Conservation (phyloP, 148 eudicot species). For the Mesembryanthemum crystallinum region DNA sequence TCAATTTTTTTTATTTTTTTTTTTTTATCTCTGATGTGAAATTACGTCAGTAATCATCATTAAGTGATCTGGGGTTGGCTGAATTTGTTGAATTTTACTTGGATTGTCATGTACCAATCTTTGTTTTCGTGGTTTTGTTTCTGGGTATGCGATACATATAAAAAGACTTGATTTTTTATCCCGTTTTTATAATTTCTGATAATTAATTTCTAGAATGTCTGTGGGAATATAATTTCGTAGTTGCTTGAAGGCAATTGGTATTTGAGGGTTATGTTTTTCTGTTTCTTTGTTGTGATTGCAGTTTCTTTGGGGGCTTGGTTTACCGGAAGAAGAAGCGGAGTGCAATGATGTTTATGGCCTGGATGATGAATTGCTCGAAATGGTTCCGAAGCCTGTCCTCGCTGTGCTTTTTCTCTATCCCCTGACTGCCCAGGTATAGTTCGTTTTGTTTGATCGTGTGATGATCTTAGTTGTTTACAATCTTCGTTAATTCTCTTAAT, state of each 20-base stretch:
- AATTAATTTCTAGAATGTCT: background rate
- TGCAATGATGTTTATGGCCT: conserved; percentile 93
- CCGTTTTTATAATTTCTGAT: background rate
- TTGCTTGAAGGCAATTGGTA: background rate
- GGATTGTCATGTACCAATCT: background rate
- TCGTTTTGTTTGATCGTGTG: background rate
- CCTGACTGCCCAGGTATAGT: conserved; percentile 56
- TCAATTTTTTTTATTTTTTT: too few species aligned
- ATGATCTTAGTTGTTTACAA: background rate
- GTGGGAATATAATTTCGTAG: background rate
- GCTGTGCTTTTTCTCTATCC: conserved; percentile 88
- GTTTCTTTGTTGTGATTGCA: conserved; percentile 35
- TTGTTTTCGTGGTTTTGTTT: background rate
- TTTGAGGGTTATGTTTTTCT: background rate
- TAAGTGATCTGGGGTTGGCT: conserved; percentile 10
- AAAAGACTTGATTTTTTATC: too few species aligned
- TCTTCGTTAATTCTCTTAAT: background rate
- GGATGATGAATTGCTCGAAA: conserved; percentile 78
- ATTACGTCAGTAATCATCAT: background rate
- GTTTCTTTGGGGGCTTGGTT: conserved; percentile 94
- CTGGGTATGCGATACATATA: background rate
- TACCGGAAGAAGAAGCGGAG: conserved; percentile 68
- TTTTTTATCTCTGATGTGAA: background rate
- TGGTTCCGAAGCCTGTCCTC: conserved; percentile 91
- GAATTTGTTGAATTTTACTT: background rate